Conservation (phyloP, 2,329 filamentous ascomycete genomes). For the Ophiosphaerella herpotricha region DNA sequence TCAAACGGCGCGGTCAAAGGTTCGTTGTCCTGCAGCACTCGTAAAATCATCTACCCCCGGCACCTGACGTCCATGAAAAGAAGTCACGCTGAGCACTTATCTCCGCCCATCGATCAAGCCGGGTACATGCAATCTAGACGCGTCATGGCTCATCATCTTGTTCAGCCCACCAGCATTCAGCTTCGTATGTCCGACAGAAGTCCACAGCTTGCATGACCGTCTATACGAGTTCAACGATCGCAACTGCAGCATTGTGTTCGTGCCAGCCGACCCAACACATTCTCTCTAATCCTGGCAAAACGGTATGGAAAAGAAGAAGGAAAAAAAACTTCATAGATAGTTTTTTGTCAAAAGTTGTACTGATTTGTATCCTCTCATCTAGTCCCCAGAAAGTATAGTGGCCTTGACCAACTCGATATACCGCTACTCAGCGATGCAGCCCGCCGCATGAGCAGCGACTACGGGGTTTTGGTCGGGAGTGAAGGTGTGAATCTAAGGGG, state of each 20-base stretch:
- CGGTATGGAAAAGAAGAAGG: too few species aligned
- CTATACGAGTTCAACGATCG: constrained; percentile 34
- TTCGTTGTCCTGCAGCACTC: neutral
- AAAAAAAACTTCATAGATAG: too few species aligned
- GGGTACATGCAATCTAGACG: constrained; percentile 5
- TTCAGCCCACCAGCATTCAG: constrained; percentile 40
- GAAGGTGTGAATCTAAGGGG: constrained; percentile 34
- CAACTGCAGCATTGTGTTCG: constrained; percentile 31
- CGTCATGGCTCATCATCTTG: constrained; percentile 35
- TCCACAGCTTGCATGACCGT: constrained; percentile 37
- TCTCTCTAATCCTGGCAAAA: constrained; percentile 38
- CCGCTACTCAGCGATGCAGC: constrained; percentile 34
- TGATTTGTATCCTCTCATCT: too few species aligned
- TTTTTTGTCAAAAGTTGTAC: too few species aligned
- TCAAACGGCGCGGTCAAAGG: constrained; percentile 28
- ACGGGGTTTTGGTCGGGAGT: constrained; percentile 37
- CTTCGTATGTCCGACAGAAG: constrained; percentile 39
- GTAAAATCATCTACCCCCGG: neutral
- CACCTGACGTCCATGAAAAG: constrained; percentile 17
- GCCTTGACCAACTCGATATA: constrained; percentile 33
- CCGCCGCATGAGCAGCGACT: constrained; percentile 34
- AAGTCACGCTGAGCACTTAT: constrained; percentile 29
- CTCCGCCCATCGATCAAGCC: constrained; percentile 16
- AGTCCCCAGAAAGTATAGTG: too few species aligned
- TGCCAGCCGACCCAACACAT: constrained; percentile 39